These are phyloP conservation scores for Raffaelea deltoideospora DNA, from an alignment of 2,329 filamentous ascomycete genomes.

Conservation along the genomic window DNA sequence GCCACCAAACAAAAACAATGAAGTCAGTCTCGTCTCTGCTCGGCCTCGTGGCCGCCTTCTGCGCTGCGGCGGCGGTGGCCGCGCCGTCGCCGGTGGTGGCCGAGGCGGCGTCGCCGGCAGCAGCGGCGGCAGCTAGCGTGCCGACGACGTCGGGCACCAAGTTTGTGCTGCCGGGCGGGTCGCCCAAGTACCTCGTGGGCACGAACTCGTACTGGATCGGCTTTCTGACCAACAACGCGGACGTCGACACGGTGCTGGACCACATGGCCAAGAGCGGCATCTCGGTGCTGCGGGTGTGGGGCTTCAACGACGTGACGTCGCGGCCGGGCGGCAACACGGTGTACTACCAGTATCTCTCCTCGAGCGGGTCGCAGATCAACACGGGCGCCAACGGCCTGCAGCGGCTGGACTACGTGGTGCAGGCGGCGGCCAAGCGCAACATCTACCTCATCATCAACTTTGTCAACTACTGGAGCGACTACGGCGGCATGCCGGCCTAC, in stretches of 20 bases:
- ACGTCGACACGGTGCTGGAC: conserved; percentile 36
- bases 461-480: conserved; percentile 57
- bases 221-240: conserved; percentile 34
- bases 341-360: conserved; percentile 39
- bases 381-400: conserved; percentile 42
- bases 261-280: conserved; percentile 34
- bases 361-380: conserved; percentile 41
- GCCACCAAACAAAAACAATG: too few species aligned
- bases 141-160: conserved; percentile 11
- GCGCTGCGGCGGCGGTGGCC: conserved; percentile 1
- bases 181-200: conserved; percentile 32
- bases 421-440: conserved; percentile 39
- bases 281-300: conserved; percentile 33
- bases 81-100: background rate
- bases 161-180: conserved; percentile 27
- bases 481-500: conserved; percentile 46
- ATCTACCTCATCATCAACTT: conserved; percentile 51
- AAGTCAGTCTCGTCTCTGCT: too few species aligned
- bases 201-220: conserved; percentile 42
- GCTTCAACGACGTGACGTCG: conserved; percentile 41
- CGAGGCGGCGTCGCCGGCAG: background rate
- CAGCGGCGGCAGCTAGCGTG: background rate
- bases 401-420: conserved; percentile 48
- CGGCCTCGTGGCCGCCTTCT: background rate
- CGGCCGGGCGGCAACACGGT: conserved; percentile 19